Evolutionary conservation across 129 eudicot species (phyloP).

Genomic region (Helichrysum umbraculigerum): DNA sequence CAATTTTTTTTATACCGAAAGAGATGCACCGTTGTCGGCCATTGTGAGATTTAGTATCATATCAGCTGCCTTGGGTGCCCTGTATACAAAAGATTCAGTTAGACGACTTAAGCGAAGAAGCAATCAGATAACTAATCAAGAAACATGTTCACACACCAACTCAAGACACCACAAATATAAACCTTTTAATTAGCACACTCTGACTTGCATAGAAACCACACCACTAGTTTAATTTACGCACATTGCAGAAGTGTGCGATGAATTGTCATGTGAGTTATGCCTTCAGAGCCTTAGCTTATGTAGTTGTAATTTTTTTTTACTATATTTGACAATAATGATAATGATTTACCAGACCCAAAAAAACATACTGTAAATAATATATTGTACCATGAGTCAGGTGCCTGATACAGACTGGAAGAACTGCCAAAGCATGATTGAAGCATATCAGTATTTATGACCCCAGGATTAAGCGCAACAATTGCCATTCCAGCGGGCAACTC

Average conservation of each 20-base stretch:
- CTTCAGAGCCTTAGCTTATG: background rate
- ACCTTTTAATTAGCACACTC: background rate
- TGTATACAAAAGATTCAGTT: conserved; percentile 23
- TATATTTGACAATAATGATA: background rate
- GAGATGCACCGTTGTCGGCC: conserved; percentile 92
- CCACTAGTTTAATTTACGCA: background rate
- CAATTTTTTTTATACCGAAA: conserved; percentile 54
- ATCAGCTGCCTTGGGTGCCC: conserved; percentile 98
- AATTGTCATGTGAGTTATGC: background rate
- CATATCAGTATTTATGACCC: conserved; percentile 92
- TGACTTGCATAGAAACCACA: background rate
- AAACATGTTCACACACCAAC: background rate
- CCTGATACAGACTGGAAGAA: conserved; percentile 69
- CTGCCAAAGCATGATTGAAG: conserved; percentile 91
- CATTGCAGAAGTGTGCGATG: background rate
- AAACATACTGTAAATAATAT: no score
- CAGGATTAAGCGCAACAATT: conserved; percentile 85
- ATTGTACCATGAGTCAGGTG: conserved; percentile 83
- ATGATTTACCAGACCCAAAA: no score
- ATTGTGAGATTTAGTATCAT: conserved; percentile 84
- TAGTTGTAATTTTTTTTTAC: no score
- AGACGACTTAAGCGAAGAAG: background rate
- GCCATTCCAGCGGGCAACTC: conserved; percentile 92
- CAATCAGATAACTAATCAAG: conserved; percentile 1
- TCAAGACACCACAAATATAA: background rate